Conservation (phyloP, 306 rosid genomes). For the Dryas drummondii region DNA sequence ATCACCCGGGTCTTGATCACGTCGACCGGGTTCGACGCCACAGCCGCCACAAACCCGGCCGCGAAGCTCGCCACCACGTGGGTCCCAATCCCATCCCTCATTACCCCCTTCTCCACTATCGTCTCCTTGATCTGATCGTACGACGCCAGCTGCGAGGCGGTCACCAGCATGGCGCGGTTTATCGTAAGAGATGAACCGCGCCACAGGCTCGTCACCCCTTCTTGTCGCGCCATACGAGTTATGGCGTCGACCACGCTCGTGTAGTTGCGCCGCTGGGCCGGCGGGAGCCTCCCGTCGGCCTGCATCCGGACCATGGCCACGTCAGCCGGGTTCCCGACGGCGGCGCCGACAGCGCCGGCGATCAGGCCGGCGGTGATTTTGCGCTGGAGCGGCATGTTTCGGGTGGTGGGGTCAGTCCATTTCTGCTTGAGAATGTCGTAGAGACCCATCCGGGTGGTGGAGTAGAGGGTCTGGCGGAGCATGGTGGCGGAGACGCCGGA, state of each 20-base stretch:
- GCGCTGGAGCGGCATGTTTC: conserved; percentile 39
- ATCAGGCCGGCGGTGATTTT: conserved; percentile 64
- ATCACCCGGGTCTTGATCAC: conserved; percentile 77
- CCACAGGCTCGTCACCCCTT: conserved; percentile 68
- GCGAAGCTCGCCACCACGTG: conserved; percentile 78
- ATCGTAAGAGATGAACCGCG: conserved; percentile 72
- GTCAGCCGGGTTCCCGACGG: conserved; percentile 72
- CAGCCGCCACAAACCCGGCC: conserved; percentile 80
- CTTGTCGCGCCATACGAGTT: conserved; percentile 47
- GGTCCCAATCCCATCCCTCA: conserved; percentile 75
- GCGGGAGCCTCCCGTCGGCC: conserved; percentile 73
- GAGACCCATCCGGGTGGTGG: conserved; percentile 84
- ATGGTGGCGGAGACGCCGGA: conserved; percentile 78
- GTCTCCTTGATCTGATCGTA: conserved; percentile 71
- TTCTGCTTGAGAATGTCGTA: conserved; percentile 62
- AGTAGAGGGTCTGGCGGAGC: conserved; percentile 72
- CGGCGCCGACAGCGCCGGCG: conserved; percentile 64
- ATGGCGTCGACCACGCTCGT: conserved; percentile 69
- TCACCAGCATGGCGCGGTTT: conserved; percentile 83
- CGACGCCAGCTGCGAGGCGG: conserved; percentile 74
- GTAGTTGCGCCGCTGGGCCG: conserved; percentile 62
- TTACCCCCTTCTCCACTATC: conserved; percentile 47
- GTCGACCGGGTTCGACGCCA: conserved; percentile 70
- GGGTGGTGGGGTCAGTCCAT: conserved; percentile 56
- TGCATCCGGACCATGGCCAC: conserved; percentile 87